Percentiles rank a stretch among this genome's conserved stretches.
These are phyloP conservation scores for Pseudocercospora ulei DNA, from an alignment of 2,329 filamentous ascomycete genomes.

Conservation along the genomic window DNA sequence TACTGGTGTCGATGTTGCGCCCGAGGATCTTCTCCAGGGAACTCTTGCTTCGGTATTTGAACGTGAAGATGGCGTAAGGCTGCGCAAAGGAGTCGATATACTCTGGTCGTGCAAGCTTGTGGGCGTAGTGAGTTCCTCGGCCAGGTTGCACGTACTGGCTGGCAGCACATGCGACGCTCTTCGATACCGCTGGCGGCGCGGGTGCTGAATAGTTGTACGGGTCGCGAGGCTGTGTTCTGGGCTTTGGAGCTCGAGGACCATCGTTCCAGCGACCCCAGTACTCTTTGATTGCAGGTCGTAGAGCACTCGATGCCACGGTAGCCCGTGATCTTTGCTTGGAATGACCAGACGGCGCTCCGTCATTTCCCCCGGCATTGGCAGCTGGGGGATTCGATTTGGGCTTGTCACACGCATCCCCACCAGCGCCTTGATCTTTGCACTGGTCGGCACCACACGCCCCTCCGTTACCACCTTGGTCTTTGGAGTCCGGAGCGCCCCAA, in stretches of 20 bases:
- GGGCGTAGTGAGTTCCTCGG: conserved; percentile 35
- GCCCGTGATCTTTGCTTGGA: conserved; percentile 4
- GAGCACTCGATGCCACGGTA: conserved; percentile 11
- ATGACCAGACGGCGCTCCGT: conserved; percentile 5
- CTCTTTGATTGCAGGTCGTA: conserved; percentile 26
- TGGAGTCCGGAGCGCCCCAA: conserved; percentile 7
- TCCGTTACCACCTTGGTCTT: conserved; percentile 5
- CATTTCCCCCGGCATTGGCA: conserved; percentile 10
- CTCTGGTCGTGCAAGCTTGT: conserved; percentile 34
- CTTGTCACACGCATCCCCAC: too few species aligned
- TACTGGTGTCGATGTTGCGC: conserved; percentile 24
- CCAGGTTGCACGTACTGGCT: conserved; percentile 26
- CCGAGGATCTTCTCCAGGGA: conserved; percentile 34
- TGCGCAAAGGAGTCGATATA: conserved; percentile 37
- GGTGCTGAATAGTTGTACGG: conserved; percentile 31
- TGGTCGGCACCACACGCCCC: neutral
- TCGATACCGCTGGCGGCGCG: conserved; percentile 19
- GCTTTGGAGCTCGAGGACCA: conserved; percentile 6
- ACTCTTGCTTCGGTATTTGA: conserved; percentile 39
- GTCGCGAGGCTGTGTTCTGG: conserved; percentile 19
- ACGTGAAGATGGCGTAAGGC: conserved; percentile 43
- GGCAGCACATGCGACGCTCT: conserved; percentile 21
- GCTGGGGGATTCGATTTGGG: neutral
- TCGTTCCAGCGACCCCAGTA: conserved; percentile 32
- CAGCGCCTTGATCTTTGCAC: conserved; percentile 3